Percentiles rank a stretch among this genome's conserved stretches.
phyloP scores from a whole-genome alignment of 306 rosid species.

The Cicer chorassanicum region DNA sequence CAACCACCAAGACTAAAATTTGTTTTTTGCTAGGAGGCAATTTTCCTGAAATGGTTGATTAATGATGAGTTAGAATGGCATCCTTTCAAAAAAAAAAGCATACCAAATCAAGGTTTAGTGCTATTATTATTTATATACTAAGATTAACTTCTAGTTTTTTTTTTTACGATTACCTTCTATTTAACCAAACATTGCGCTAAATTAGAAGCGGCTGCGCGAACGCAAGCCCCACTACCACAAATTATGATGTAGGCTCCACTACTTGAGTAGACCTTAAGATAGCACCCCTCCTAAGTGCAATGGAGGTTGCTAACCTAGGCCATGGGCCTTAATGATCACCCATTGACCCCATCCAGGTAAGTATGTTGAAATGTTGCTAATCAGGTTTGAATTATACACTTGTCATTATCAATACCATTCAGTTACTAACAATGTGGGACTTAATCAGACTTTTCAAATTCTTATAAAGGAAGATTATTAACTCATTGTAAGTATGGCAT shows the following conservation, averaged over 20 bases:
- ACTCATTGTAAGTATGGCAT: too few relatives aligned
- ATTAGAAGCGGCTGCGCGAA: conserved; percentile 50
- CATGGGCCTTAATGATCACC: conserved; percentile 45
- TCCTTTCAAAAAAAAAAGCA: too few relatives aligned
- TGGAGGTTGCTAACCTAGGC: conserved; percentile 57
- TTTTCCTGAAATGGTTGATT: too few relatives aligned
- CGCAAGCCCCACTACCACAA: conserved; percentile 65
- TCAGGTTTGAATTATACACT: not conserved
- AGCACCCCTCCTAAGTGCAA: conserved; percentile 54
- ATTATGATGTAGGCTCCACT: conserved; percentile 65
- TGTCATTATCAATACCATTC: not conserved
- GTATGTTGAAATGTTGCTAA: conserved; percentile 28
- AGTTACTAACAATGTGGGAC: not conserved
- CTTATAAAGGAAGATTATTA: too few relatives aligned
- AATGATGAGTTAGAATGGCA: too few relatives aligned
- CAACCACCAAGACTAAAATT: too few relatives aligned
- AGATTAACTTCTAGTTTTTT: not conserved
- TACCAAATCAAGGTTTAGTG: too few relatives aligned
- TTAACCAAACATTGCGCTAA: too few relatives aligned
- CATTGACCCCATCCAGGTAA: conserved; percentile 60
- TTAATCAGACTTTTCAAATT: not conserved
- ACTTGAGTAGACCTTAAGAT: conserved; percentile 53
- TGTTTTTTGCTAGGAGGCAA: too few relatives aligned
- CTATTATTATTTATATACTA: not conserved
- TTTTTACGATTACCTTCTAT: too few relatives aligned